Conservation (phyloP, 2,329 filamentous ascomycete species). For the Cryoendolithus antarcticus region DNA sequence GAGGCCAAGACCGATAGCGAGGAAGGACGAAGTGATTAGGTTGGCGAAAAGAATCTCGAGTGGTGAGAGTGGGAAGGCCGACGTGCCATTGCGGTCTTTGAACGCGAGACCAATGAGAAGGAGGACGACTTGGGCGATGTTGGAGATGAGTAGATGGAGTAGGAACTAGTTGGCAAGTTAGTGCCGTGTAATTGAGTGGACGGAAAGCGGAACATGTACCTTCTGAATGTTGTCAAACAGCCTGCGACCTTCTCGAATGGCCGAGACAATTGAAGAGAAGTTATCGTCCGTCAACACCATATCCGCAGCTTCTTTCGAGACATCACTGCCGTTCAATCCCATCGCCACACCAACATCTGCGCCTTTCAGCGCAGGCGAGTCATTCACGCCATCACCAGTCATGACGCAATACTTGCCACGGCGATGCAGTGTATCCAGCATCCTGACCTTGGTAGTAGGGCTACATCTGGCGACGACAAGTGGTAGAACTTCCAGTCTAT, state of each 20-base stretch:
- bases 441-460: conserved; percentile 32
- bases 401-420: conserved; percentile 25
- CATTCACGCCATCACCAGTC: conserved; percentile 30
- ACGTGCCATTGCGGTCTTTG: conserved; percentile 27
- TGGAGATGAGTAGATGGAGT: conserved; percentile 32
- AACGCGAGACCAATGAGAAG: conserved; percentile 31
- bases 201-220: background rate
- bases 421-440: conserved; percentile 29
- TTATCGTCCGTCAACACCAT: conserved; percentile 30
- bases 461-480: conserved; percentile 32
- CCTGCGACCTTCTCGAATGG: conserved; percentile 28
- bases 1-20: conserved; percentile 31
- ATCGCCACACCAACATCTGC: conserved; percentile 31
- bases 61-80: conserved; percentile 30
- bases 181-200: background rate
- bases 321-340: conserved; percentile 27
- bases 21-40: conserved; percentile 31
- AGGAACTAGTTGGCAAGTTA: conserved; percentile 20
- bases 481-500: conserved; percentile 26
- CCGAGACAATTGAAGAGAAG: conserved; percentile 28
- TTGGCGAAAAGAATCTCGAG: conserved; percentile 34
- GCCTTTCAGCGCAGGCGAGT: conserved; percentile 27
- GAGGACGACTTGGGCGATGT: conserved; percentile 32
- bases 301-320: conserved; percentile 29
- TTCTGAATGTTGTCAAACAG: conserved; percentile 33